Evolutionary conservation across 225 moss, liverwort and hornwort species (phyloP).

Genomic region (Ulota crispa): DNA sequence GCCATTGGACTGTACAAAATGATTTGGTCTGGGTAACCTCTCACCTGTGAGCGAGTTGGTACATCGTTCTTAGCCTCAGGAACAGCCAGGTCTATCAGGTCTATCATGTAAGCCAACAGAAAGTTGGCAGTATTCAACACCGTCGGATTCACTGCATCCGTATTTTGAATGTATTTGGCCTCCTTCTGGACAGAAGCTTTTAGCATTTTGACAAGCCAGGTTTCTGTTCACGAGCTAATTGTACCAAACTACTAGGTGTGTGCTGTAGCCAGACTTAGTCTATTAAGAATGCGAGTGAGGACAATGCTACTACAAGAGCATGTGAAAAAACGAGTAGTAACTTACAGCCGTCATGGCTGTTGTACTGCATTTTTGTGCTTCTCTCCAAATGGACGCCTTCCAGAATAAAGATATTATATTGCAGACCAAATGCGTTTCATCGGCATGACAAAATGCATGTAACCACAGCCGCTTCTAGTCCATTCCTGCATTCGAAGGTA

Average conservation of each 20-base stretch:
- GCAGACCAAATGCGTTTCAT: conserved; percentile 62
- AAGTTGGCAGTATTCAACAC: conserved; percentile 10
- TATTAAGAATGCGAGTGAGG: conserved; percentile 43
- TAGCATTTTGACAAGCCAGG: conserved; percentile 22
- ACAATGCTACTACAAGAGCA: conserved; percentile 57
- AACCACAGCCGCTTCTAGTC: conserved; percentile 55
- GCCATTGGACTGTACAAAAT: conserved; percentile 47
- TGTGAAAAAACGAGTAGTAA: conserved; percentile 61
- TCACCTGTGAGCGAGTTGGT: conserved; percentile 15
- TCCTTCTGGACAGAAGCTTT: conserved; percentile 17
- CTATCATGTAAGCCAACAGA: background rate
- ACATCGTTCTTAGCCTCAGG: background rate
- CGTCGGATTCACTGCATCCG: conserved; percentile 4
- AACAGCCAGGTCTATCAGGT: background rate
- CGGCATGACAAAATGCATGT: conserved; percentile 63
- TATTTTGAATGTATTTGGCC: conserved; percentile 8
- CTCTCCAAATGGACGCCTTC: conserved; percentile 73
- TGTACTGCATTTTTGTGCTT: conserved; percentile 44
- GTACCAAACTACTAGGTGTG: conserved; percentile 2
- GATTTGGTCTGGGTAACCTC: conserved; percentile 40
- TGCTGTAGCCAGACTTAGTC: conserved; percentile 18
- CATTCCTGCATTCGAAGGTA: conserved; percentile 38
- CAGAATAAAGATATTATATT: conserved; percentile 67
- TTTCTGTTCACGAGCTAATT: conserved; percentile 19
- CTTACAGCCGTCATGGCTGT: conserved; percentile 45